Percentiles rank a stretch among this genome's conserved stretches.
These are phyloP conservation scores for Mycena maculata DNA, from an alignment of 768 basidiomycete genomes.

Conservation along the genomic window DNA sequence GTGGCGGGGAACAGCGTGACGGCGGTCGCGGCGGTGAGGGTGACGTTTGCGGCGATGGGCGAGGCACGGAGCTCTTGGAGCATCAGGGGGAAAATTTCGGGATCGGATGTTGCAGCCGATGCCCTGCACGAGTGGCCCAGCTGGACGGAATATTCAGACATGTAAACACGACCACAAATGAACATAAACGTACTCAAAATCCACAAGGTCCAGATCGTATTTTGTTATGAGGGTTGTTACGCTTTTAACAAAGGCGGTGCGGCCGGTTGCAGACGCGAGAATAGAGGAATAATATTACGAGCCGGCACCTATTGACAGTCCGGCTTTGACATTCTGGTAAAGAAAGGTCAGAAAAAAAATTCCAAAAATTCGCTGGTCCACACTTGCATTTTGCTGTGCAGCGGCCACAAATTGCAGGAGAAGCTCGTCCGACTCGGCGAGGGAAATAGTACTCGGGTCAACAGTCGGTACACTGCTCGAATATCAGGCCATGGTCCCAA, in stretches of 20 bases:
- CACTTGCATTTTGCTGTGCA: constrained; percentile 49
- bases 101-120: constrained; percentile 82
- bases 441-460: constrained; percentile 48
- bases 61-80: constrained; percentile 75
- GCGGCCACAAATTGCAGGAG: constrained; percentile 68
- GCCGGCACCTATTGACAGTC: constrained; percentile 75
- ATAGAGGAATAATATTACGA: constrained; percentile 71
- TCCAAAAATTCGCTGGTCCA: background rate
- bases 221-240: constrained; percentile 60
- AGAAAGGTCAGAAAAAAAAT: background rate
- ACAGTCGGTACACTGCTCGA: constrained; percentile 50
- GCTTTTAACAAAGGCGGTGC: constrained; percentile 73
- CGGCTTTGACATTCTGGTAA: constrained; percentile 67
- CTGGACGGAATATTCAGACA: constrained; percentile 48
- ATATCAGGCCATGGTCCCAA: background rate
- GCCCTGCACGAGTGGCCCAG: constrained; percentile 84
- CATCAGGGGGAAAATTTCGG: constrained; percentile 83
- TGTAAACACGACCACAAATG: background rate
- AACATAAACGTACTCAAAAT: constrained; percentile 57
- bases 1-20: constrained; percentile 54
- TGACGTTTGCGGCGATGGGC: constrained; percentile 64
- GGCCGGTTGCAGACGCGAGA: constrained; percentile 67
- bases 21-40: constrained; percentile 63
- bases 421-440: constrained; percentile 60
- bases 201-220: constrained; percentile 70